Evolutionary conservation across 306 rosid genomes (phyloP), one percentile per base, ranked within the genome.

Genomic region (Psophocarpus tetragonolobus): DNA sequence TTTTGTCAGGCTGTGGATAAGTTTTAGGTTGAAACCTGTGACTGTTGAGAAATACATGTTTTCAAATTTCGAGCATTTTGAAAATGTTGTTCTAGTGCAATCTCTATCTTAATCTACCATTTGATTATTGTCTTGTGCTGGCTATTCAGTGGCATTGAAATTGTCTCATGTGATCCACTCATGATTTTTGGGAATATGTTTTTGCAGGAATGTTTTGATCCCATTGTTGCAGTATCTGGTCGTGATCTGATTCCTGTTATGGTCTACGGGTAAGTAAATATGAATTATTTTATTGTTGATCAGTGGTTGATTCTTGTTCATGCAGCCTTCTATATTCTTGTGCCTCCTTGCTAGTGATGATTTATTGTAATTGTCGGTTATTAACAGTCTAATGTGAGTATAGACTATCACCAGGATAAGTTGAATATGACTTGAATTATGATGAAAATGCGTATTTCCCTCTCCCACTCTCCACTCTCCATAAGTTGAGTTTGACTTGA

Each of bases 191-290:
- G 58, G 17, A 69, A 58, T 62, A 38, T 81, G 83, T 64, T 73
- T 90, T 83, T 61, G 68, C 94, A 92, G 99, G 99, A 96, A 80
- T 92, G 99, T 79, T 96, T 96, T 88, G 99, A 96, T 76, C 99
- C 99, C 79, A 96, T 96, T 74, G 97, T 96, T 84, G 98, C 99
- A 42, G 13, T 71, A 66, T 96, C 99, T 17, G 99, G 99, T 61
- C 98, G 99, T 73, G 99, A 96, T 83, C 75, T 96, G 88, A 96
- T 96, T 81, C 99, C 99, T 70, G 98, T 96, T 50, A 96, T 96
- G 99, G 98, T 96, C 48, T 96, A 96, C 4, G 99, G 99, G 99
- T 96, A 77, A 87, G 96, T 62, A 77, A 51, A 60, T 74, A 38
- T 6, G 47, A 45, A 53, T 79, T 64, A 54, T 75, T 68, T 68